These are phyloP conservation scores for Cladosporium oxysporum DNA, from an alignment of 2,329 filamentous ascomycete genomes.

Conservation along the genomic window DNA sequence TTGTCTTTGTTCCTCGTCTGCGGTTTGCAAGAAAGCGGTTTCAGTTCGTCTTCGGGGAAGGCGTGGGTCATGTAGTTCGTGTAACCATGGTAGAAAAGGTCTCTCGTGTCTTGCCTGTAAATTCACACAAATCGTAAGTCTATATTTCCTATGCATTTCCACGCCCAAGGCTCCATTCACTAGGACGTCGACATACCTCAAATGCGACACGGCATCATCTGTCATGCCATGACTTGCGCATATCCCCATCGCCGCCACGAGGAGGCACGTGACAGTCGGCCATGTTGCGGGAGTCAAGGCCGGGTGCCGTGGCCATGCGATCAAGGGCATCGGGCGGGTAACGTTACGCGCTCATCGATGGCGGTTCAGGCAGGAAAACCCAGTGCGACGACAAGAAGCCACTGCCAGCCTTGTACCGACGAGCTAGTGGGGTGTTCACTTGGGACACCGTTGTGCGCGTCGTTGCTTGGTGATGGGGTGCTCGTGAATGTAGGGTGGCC, in stretches of 20 bases:
- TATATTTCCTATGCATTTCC: background rate
- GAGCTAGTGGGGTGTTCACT: background rate
- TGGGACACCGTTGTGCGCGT: background rate
- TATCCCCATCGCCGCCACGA: constrained; percentile 36
- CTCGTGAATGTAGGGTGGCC: background rate
- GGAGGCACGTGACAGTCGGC: constrained; percentile 36
- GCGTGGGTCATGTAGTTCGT: constrained; percentile 92
- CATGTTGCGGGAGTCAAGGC: constrained; percentile 31
- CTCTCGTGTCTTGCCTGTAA: constrained; percentile 49
- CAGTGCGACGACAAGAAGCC: background rate
- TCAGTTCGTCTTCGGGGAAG: constrained; percentile 94
- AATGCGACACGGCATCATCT: constrained; percentile 42
- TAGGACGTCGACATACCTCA: constrained; percentile 36
- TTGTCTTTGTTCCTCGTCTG: constrained; percentile 81
- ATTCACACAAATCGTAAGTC: background rate
- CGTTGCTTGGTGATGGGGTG: background rate
- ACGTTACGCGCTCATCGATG: constrained; percentile 19
- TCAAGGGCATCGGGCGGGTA: constrained; percentile 27
- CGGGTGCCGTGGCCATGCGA: constrained; percentile 28
- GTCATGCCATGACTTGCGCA: constrained; percentile 46
- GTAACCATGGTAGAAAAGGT: constrained; percentile 96
- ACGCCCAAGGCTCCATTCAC: background rate
- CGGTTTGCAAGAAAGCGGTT: constrained; percentile 80
- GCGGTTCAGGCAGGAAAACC: background rate
- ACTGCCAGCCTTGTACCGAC: background rate